Evolutionary conservation across 2,329 filamentous ascomycete species (phyloP).

Genomic region (Aspergillus latus): DNA sequence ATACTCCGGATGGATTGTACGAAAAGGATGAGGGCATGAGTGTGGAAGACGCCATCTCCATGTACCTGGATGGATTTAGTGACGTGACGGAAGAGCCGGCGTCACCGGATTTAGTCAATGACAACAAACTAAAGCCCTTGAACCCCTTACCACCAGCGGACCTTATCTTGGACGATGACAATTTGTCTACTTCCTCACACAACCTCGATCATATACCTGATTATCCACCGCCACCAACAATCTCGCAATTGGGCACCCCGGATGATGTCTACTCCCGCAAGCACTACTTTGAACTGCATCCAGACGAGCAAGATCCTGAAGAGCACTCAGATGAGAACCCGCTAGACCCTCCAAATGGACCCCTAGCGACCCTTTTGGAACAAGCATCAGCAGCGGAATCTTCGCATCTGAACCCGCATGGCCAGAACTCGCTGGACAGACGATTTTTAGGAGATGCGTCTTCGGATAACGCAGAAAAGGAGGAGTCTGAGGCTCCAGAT

Average conservation of each 20-base stretch:
- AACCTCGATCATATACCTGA: constrained; percentile 23
- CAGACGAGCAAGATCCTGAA: not conserved
- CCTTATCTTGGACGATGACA: constrained; percentile 28
- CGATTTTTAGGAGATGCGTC: constrained; percentile 17
- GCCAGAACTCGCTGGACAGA: constrained; percentile 17
- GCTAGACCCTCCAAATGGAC: constrained; percentile 9
- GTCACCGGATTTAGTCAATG: constrained; percentile 31
- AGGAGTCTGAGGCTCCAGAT: not conserved
- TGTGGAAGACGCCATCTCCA: constrained; percentile 61
- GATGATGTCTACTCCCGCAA: not conserved
- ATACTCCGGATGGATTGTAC: constrained; percentile 67
- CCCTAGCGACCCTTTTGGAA: not conserved
- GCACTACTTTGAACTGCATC: not conserved
- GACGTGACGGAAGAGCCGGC: constrained; percentile 43
- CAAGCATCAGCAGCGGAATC: not conserved
- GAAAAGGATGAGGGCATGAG: constrained; percentile 55
- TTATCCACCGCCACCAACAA: constrained; percentile 19
- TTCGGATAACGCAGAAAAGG: constrained; percentile 8
- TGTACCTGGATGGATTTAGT: constrained; percentile 60
- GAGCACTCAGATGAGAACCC: constrained; percentile 5
- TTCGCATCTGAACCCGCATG: constrained; percentile 14
- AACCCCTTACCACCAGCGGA: constrained; percentile 31
- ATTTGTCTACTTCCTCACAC: constrained; percentile 21
- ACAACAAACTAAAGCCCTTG: constrained; percentile 34
- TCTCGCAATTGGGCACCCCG: not conserved